phyloP scores from a whole-genome alignment of 495 filamentous ascomycete genomes.

The Bacidia gigantensis region DNA sequence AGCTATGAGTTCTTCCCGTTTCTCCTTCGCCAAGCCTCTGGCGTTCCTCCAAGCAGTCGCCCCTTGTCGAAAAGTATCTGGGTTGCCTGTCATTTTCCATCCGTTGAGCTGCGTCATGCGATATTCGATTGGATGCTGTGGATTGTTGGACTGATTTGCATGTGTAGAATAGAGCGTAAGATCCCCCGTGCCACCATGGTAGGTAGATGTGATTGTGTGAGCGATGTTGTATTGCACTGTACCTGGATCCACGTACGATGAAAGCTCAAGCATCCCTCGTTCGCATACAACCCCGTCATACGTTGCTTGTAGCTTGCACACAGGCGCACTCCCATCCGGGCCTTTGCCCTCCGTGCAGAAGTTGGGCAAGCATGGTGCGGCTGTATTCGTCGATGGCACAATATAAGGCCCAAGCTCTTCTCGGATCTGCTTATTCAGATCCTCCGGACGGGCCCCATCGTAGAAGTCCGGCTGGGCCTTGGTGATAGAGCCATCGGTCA shows the following conservation, averaged over 20 bases:
- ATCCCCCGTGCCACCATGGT: not conserved
- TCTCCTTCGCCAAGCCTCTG: slow-evolving; percentile 16
- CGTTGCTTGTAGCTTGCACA: slow-evolving; percentile 4
- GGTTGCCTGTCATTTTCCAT: slow-evolving; percentile 13
- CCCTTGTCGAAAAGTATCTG: slow-evolving; percentile 19
- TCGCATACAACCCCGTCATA: too few species aligned
- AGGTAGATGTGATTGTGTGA: not conserved
- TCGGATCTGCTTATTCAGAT: slow-evolving; percentile 18
- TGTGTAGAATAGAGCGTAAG: not conserved
- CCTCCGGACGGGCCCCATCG: slow-evolving; percentile 24
- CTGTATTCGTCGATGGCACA: slow-evolving; percentile 3
- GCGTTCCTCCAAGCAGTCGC: slow-evolving; percentile 17
- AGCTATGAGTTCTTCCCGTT: slow-evolving; percentile 16
- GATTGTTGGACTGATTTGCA: slow-evolving; percentile 1
- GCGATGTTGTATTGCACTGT: too few species aligned
- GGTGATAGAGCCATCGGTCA: slow-evolving; percentile 23
- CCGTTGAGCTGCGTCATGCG: slow-evolving; percentile 16
- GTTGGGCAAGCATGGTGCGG: slow-evolving; percentile 8
- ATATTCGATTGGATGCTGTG: slow-evolving; percentile 13
- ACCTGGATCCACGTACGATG: too few species aligned
- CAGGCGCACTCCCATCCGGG: not conserved
- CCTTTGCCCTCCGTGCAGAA: slow-evolving; percentile 18
- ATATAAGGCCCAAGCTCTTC: slow-evolving; percentile 17
- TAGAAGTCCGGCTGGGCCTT: slow-evolving; percentile 26
- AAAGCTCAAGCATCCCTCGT: too few species aligned